Conservation (phyloP, 164 flowering plant genomes). For the Magnolia kwangsiensis region DNA sequence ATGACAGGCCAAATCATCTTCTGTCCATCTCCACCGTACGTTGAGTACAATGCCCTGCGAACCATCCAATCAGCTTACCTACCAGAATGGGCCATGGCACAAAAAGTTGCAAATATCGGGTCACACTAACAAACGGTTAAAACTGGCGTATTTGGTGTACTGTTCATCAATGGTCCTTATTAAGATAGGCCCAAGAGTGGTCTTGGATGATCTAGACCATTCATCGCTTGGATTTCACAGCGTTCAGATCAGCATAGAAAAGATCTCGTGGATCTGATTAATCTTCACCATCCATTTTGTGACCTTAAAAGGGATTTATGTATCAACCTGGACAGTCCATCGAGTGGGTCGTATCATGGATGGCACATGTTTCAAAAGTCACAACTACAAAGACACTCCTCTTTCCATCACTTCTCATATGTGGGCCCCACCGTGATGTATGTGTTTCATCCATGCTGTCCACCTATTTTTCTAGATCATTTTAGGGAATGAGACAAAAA, state of each 20-base stretch:
- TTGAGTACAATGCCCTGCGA: not conserved
- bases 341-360: no score
- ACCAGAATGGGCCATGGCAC: not conserved
- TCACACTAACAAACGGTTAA: no score
- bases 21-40: not conserved
- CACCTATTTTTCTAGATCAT: no score
- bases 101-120: not conserved
- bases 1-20: not conserved
- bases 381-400: no score
- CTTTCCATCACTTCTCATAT: no score
- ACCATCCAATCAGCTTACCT: not conserved
- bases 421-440: no score
- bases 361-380: no score
- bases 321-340: no score
- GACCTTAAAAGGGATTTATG: not conserved
- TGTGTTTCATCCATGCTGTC: no score
- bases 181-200: not conserved
- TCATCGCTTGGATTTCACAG: not conserved
- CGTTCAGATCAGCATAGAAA: not conserved
- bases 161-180: not conserved
- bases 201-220: not conserved
- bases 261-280: not conserved
- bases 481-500: no score
- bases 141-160: not conserved
- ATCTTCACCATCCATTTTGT: not conserved